Percentiles rank a stretch among this genome's conserved stretches.
Conservation (phyloP, 371 early-diverging fungal species). For the Mucor piriformis region DNA sequence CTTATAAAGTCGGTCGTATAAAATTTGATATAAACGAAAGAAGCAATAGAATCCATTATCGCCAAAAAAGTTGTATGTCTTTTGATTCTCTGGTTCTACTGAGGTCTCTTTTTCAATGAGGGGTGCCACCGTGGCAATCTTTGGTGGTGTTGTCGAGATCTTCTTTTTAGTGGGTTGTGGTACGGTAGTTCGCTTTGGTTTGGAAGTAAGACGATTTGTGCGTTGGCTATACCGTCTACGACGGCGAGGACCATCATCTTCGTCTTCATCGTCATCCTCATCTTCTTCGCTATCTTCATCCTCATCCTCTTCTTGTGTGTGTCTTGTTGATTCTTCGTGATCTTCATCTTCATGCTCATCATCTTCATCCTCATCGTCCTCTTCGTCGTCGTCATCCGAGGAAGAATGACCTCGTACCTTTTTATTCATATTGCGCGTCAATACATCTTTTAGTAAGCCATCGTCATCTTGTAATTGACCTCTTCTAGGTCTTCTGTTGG, state of each 20-base stretch:
- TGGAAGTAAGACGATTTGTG: not conserved
- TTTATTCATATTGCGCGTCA: conserved; percentile 22
- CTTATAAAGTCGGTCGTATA: conserved; percentile 71
- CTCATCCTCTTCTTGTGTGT: not conserved
- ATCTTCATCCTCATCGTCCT: conserved; percentile 18
- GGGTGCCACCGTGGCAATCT: conserved; percentile 2
- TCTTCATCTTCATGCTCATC: conserved; percentile 13
- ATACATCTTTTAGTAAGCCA: conserved; percentile 26
- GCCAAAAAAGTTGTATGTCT: conserved; percentile 61
- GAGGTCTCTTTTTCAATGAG: conserved; percentile 12
- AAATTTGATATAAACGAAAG: conserved; percentile 73
- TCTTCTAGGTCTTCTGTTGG: conserved; percentile 2
- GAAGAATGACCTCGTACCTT: not conserved
- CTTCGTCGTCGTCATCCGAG: conserved; percentile 8
- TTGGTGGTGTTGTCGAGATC: not conserved
- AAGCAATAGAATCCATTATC: conserved; percentile 85
- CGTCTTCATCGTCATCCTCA: not conserved
- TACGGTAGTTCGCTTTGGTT: not conserved
- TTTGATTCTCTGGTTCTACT: conserved; percentile 26
- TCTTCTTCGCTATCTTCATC: not conserved
- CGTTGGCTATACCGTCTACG: not conserved
- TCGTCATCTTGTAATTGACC: conserved; percentile 15
- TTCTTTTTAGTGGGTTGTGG: conserved; percentile 1
- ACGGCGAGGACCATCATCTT: not conserved
- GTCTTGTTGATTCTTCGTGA: not conserved